Conservation (phyloP, 108 stramenopile species). For the Nannochloropsis oceanica region DNA sequence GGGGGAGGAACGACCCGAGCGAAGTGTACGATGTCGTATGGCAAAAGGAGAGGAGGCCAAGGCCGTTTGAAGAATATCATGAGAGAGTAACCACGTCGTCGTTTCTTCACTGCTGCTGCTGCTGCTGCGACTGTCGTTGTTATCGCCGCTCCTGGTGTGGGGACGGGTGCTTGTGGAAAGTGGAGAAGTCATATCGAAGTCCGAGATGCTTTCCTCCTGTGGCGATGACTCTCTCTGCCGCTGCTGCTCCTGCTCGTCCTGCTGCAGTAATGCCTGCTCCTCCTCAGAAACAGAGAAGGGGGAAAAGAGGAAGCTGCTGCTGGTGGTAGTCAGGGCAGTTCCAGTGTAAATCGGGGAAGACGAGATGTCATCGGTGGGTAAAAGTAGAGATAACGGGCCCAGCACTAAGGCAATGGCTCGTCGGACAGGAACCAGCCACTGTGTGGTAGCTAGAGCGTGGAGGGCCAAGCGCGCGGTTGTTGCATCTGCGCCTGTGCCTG, state of each 20-base stretch:
- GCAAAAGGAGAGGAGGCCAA: not conserved
- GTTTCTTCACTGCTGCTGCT: not conserved
- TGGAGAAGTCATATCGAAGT: no score
- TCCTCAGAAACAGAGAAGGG: no score
- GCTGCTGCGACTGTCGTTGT: not conserved
- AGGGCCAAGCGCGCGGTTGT: not conserved
- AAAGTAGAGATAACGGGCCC: not conserved
- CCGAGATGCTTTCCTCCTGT: no score
- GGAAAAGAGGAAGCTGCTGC: no score
- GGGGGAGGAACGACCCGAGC: not conserved
- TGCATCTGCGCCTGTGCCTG: no score
- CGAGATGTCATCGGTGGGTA: not conserved
- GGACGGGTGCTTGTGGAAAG: no score
- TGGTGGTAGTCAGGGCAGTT: no score
- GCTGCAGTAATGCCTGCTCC: no score
- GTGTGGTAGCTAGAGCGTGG: not conserved
- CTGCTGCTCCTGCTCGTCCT: no score
- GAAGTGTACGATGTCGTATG: not conserved
- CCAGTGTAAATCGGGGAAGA: no score
- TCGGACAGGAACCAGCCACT: not conserved
- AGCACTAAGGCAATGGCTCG: not conserved
- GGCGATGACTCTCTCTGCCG: no score
- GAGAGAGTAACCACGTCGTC: no score
- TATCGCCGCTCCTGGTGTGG: not conserved
- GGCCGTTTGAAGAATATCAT: not conserved